phyloP scores from a whole-genome alignment of 2,329 filamentous ascomycete genomes.

The Magnaporthiopsis rhizophila region DNA sequence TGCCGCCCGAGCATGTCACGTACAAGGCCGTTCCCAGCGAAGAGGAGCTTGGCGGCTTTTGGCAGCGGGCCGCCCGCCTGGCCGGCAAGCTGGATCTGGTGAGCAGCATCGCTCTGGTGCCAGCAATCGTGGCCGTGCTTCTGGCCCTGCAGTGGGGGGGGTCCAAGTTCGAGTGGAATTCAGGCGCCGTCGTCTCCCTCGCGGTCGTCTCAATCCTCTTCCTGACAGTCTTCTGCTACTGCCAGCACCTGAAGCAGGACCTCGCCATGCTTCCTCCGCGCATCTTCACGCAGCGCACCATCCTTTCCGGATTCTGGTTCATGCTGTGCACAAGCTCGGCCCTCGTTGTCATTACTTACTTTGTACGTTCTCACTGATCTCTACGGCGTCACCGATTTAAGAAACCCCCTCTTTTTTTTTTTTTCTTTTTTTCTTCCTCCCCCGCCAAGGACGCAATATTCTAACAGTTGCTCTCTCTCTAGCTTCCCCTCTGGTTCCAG shows the following conservation, averaged over 20 bases:
- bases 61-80: conserved; percentile 30
- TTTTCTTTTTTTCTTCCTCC: neutral
- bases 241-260: conserved; percentile 4
- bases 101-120: conserved; percentile 10
- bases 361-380: conserved; percentile 14
- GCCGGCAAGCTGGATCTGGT: conserved; percentile 27
- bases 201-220: conserved; percentile 23
- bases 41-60: conserved; percentile 15
- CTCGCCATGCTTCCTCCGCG: conserved; percentile 31
- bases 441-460: conserved; percentile 1
- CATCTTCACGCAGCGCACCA: conserved; percentile 32
- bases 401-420: neutral
- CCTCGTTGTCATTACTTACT: conserved; percentile 10
- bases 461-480: conserved; percentile 12
- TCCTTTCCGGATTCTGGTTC: conserved; percentile 26
- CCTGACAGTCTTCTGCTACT: conserved; percentile 3
- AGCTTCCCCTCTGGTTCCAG: conserved; percentile 44
- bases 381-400: neutral
- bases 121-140: conserved; percentile 33
- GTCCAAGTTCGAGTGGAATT: conserved; percentile 29
- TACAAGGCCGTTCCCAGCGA: neutral
- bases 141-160: conserved; percentile 42
- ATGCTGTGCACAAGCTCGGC: conserved; percentile 23
- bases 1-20: neutral
- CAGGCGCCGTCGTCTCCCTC: conserved; percentile 28